Base-by-base conservation (phyloP, 2,329 filamentous ascomycete species). In the Nemania bipapillata region DNA sequence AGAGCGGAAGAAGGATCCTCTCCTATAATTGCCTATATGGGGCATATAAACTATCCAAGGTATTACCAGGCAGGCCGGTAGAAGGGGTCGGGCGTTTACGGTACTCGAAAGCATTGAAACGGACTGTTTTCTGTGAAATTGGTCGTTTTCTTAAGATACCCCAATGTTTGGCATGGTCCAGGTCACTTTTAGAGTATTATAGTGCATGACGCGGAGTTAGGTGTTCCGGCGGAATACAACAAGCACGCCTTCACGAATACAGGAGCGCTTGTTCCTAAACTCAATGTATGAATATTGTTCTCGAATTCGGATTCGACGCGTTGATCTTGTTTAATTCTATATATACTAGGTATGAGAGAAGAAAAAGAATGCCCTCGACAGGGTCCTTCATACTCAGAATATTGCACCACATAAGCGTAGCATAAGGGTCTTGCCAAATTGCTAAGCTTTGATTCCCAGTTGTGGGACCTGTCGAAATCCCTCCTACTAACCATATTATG, bases 91-190 rank as follows among this genome's bases (percentile, higher is more conserved):
- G 69, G 69, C 63, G 59, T 66, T 69, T 53, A 60, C 57, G 68
- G 37, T 57, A 63, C 61, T 57, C 35, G 35, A 4, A 52, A 35
- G 52, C 45, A 62, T 45, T n/a, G 49, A 40, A n/a, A 26, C 40
- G 63, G 53, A 52, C 45, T 55, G 52, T 62, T 66, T 45, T 52
- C 45, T 50, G n/a, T n/a, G 45, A 53, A 55, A 56, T 63, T 47
- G 47, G 47, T 37, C 30, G 45, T 12, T 63, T 73, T 70, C 69
- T 50, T 62, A 55, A 72, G 74, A 76, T 77, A 75, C 74, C 74
- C 68, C 70, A 49, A 49, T 56, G 50, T 66, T 65, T 57, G 49
- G 63, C 70, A 71, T 69, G 49, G 28, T 50, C 5, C 54, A 24
- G 49, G 62, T 72, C 56, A 52, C 35, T 40, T 53, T 12, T 15